phyloP scores from a whole-genome alignment of 176 grass and related monocot genomes.

The Musa schizocarpa region DNA sequence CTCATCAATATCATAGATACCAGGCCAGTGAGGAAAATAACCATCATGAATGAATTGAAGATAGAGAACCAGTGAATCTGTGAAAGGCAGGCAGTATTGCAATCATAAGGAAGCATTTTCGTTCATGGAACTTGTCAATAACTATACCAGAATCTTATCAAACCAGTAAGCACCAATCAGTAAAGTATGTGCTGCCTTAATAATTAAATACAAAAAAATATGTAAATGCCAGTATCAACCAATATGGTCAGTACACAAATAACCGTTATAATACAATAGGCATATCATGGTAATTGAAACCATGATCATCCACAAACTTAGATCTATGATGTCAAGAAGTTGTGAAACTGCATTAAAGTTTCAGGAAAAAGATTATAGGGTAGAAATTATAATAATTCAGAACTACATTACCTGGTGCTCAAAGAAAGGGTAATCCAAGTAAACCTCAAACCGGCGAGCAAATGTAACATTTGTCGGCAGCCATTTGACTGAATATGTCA shows the following conservation, averaged over 20 bases:
- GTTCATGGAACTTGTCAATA: not conserved
- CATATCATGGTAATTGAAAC: not conserved
- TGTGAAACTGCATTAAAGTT: not conserved
- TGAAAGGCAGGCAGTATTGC: constrained; percentile 1
- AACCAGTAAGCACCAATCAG: not conserved
- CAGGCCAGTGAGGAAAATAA: constrained; percentile 91
- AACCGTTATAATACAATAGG: not conserved
- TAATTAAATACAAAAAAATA: too few species aligned
- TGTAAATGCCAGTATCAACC: not conserved
- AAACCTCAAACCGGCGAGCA: constrained; percentile 62
- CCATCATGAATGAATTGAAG: constrained; percentile 99
- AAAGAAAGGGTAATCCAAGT: constrained; percentile 76
- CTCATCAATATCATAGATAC: constrained; percentile 98
- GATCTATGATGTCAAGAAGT: not conserved
- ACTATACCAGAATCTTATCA: not conserved
- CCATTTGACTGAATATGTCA: constrained; percentile 78
- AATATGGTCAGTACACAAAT: not conserved
- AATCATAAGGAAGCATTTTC: constrained; percentile 5
- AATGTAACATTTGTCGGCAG: constrained; percentile 43
- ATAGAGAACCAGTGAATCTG: constrained; percentile 99
- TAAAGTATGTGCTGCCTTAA: too few species aligned
- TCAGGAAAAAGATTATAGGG: not conserved
- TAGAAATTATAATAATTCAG: constrained; percentile 2
- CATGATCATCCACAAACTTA: not conserved
- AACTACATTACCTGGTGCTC: constrained; percentile 55